Percentiles rank a stretch among this genome's conserved stretches.
These are phyloP conservation scores for Alternaria rosae DNA, from an alignment of 2,329 filamentous ascomycete species.

Conservation along the genomic window DNA sequence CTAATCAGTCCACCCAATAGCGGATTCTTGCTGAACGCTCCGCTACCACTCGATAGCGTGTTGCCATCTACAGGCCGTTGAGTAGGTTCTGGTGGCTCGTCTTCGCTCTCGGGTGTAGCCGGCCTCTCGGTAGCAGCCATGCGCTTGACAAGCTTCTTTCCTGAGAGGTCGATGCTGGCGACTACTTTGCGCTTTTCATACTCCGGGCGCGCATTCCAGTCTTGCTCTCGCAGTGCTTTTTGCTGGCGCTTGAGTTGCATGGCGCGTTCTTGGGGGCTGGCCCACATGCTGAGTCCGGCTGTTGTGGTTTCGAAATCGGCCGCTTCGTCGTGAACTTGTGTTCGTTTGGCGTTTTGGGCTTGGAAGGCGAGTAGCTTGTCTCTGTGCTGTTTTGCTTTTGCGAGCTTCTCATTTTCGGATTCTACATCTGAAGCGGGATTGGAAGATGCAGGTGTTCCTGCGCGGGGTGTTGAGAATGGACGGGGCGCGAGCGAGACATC, in stretches of 20 bases:
- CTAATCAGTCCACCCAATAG: slow-evolving; percentile 70
- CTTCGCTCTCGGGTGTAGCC: slow-evolving; percentile 58
- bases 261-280: slow-evolving; percentile 81
- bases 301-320: slow-evolving; percentile 72
- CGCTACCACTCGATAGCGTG: slow-evolving; percentile 49
- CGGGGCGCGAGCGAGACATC: slow-evolving; percentile 69
- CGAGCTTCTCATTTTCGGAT: slow-evolving; percentile 66
- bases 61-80: slow-evolving; percentile 32
- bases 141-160: slow-evolving; percentile 76
- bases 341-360: slow-evolving; percentile 82
- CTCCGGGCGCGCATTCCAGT: slow-evolving; percentile 83
- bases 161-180: slow-evolving; percentile 82
- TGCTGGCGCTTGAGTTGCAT: slow-evolving; percentile 86
- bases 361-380: slow-evolving; percentile 85
- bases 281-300: slow-evolving; percentile 77
- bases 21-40: slow-evolving; percentile 74
- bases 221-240: slow-evolving; percentile 81
- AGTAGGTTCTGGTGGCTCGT: slow-evolving; percentile 53
- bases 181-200: slow-evolving; percentile 89
- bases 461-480: slow-evolving; percentile 61
- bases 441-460: slow-evolving; percentile 44
- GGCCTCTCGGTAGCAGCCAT: slow-evolving; percentile 70
- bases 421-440: slow-evolving; percentile 50
- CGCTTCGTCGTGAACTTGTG: slow-evolving; percentile 86
- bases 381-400: slow-evolving; percentile 76